These are phyloP conservation scores for Aspergillus pseudoterreus DNA, from an alignment of 2,329 filamentous ascomycete species.

Conservation along the genomic window DNA sequence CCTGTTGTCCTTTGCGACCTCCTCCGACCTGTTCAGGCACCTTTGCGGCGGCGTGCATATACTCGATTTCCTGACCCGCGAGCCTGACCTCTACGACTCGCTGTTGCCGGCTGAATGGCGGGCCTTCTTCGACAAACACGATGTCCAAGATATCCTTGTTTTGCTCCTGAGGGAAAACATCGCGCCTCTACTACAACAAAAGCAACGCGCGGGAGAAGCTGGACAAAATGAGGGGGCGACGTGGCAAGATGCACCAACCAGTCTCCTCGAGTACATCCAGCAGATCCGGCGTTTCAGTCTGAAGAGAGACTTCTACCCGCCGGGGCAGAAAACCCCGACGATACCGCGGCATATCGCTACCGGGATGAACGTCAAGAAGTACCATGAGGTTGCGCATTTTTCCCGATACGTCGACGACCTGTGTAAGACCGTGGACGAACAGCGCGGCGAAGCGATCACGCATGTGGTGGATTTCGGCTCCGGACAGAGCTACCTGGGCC, in stretches of 20 bases:
- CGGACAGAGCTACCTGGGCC: constrained; percentile 91
- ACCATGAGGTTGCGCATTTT: constrained; percentile 89
- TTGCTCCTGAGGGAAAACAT: constrained; percentile 77
- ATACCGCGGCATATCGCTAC: constrained; percentile 70
- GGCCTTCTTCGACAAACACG: constrained; percentile 66
- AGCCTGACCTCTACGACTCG: constrained; percentile 75
- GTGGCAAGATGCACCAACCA: constrained; percentile 50
- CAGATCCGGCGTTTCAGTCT: constrained; percentile 69
- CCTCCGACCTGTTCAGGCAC: constrained; percentile 73
- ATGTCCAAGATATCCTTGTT: constrained; percentile 73
- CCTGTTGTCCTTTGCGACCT: constrained; percentile 71
- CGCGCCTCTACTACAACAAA: constrained; percentile 34
- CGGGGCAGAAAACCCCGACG: constrained; percentile 38
- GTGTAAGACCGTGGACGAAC: constrained; percentile 51
- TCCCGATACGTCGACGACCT: constrained; percentile 77
- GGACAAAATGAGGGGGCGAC: constrained; percentile 8
- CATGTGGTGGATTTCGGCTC: constrained; percentile 96
- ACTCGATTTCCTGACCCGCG: constrained; percentile 86
- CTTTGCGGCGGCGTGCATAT: constrained; percentile 98
- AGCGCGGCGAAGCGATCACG: constrained; percentile 55
- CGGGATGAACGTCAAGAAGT: constrained; percentile 95
- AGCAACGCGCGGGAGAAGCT: constrained; percentile 6
- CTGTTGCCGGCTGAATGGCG: constrained; percentile 80
- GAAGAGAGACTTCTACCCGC: constrained; percentile 54
- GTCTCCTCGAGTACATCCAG: constrained; percentile 68